Evolutionary conservation across 768 basidiomycete genomes (phyloP).

Genomic region (Trametopsis cervina): DNA sequence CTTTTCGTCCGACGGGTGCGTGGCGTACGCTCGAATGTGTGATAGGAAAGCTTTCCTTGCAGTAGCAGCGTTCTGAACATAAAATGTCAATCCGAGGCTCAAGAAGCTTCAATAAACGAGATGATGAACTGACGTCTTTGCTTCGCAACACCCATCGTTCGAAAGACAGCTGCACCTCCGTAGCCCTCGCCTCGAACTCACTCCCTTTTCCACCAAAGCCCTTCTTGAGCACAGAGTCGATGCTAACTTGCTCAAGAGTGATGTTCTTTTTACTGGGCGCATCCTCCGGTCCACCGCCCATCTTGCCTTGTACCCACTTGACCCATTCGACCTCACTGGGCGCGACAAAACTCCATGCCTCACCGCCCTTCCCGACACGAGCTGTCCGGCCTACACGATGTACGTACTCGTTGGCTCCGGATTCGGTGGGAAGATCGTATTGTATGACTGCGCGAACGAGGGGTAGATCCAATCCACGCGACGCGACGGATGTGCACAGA

Average conservation of each 20-base stretch:
- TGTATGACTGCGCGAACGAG: slow-evolving; percentile 92
- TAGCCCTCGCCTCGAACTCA: slow-evolving; percentile 86
- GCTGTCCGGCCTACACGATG: slow-evolving; percentile 97
- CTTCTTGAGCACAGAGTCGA: slow-evolving; percentile 64
- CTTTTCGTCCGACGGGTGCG: slow-evolving; percentile 93
- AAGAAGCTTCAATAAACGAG: not conserved
- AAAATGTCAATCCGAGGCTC: too few relatives aligned
- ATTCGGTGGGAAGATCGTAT: slow-evolving; percentile 96
- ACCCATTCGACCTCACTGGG: slow-evolving; percentile 90
- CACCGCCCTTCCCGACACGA: slow-evolving; percentile 90
- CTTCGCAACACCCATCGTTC: slow-evolving; percentile 84
- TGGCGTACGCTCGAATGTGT: slow-evolving; percentile 94
- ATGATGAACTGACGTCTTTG: slow-evolving; percentile 50
- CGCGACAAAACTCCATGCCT: slow-evolving; percentile 89
- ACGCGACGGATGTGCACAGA: slow-evolving; percentile 94
- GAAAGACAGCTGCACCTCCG: slow-evolving; percentile 91
- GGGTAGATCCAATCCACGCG: slow-evolving; percentile 95
- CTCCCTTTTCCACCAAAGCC: slow-evolving; percentile 82
- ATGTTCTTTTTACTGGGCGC: slow-evolving; percentile 31
- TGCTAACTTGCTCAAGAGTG: slow-evolving; percentile 48
- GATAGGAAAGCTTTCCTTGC: slow-evolving; percentile 87
- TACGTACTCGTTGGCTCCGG: slow-evolving; percentile 92
- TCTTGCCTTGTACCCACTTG: slow-evolving; percentile 78
- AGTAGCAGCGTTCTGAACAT: slow-evolving; percentile 57
- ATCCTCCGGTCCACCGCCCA: slow-evolving; percentile 45